Conservation (phyloP, 2,329 filamentous ascomycete genomes). For the Hymenoscyphus linearis region DNA sequence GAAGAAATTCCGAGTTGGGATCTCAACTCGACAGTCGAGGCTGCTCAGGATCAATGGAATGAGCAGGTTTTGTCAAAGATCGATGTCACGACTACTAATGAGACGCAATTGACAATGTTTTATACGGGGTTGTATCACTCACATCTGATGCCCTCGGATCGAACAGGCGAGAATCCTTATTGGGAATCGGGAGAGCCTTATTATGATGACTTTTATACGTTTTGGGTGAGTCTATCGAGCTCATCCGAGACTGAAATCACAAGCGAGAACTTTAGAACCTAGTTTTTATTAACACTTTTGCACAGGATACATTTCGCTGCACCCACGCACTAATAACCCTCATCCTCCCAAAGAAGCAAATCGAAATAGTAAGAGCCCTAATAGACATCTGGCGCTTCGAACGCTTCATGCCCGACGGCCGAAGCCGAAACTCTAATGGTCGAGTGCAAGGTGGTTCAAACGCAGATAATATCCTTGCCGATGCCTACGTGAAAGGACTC, state of each 20-base stretch:
- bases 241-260: background rate
- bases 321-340: conserved; percentile 54
- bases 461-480: conserved; percentile 66
- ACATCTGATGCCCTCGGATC: conserved; percentile 63
- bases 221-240: conserved; percentile 44
- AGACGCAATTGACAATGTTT: conserved; percentile 45
- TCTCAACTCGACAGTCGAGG: conserved; percentile 35
- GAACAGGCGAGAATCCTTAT: conserved; percentile 60
- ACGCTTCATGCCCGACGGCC: conserved; percentile 58
- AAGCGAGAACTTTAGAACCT: too few relatives aligned
- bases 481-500: conserved; percentile 65
- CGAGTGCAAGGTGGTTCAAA: conserved; percentile 63
- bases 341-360: conserved; percentile 56
- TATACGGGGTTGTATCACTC: conserved; percentile 56
- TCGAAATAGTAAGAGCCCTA: conserved; percentile 57
- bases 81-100: conserved; percentile 45
- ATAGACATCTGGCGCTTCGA: conserved; percentile 62
- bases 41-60: conserved; percentile 49
- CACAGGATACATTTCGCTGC: conserved; percentile 61
- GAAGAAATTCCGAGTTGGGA: conserved; percentile 39
- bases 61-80: conserved; percentile 42
- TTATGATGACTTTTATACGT: conserved; percentile 65
- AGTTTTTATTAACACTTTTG: conserved; percentile 35
- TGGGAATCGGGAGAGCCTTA: conserved; percentile 61
- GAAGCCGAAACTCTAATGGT: conserved; percentile 63